Evolutionary conservation across 2,329 filamentous ascomycete genomes (phyloP).

Genomic region (Fusarium liriodendri): DNA sequence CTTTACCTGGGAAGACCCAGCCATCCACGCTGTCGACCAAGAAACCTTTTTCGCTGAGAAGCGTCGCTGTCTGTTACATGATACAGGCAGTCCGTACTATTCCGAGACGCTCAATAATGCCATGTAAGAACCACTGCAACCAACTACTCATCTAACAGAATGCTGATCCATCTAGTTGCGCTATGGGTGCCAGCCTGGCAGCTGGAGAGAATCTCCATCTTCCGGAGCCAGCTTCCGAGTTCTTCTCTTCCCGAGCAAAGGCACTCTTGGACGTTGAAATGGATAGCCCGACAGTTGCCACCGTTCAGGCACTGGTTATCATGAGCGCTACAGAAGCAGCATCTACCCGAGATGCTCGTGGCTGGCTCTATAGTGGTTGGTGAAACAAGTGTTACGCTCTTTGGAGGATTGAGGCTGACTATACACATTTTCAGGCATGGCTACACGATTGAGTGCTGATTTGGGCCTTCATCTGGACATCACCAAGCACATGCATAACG

Average conservation of each 20-base stretch:
- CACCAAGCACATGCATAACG: constrained; percentile 2
- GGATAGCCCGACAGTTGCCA: constrained; percentile 36
- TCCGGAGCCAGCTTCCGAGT: constrained; percentile 19
- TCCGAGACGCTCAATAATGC: constrained; percentile 41
- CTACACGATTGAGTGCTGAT: constrained; percentile 22
- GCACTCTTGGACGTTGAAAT: constrained; percentile 38
- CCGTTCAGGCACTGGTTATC: constrained; percentile 36
- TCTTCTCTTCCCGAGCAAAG: constrained; percentile 37
- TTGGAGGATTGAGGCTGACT: not conserved
- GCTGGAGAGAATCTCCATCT: not conserved
- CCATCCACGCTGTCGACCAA: constrained; percentile 39
- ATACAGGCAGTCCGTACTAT: constrained; percentile 32
- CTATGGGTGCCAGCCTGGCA: constrained; percentile 21
- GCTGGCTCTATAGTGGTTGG: constrained; percentile 40
- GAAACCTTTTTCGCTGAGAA: constrained; percentile 31
- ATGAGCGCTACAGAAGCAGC: constrained; percentile 37
- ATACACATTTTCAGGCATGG: constrained; percentile 18
- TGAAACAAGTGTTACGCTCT: not conserved
- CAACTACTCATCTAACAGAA: not conserved
- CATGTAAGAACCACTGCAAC: constrained; percentile 20
- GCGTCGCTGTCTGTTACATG: not conserved
- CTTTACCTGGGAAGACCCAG: constrained; percentile 41
- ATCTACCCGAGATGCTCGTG: constrained; percentile 33
- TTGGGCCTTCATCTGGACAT: constrained; percentile 32
- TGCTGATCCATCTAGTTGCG: constrained; percentile 9